These are phyloP conservation scores for Vitrella brassicaformis DNA, from an alignment of 73 alveolate genomes.

Conservation along the genomic window DNA sequence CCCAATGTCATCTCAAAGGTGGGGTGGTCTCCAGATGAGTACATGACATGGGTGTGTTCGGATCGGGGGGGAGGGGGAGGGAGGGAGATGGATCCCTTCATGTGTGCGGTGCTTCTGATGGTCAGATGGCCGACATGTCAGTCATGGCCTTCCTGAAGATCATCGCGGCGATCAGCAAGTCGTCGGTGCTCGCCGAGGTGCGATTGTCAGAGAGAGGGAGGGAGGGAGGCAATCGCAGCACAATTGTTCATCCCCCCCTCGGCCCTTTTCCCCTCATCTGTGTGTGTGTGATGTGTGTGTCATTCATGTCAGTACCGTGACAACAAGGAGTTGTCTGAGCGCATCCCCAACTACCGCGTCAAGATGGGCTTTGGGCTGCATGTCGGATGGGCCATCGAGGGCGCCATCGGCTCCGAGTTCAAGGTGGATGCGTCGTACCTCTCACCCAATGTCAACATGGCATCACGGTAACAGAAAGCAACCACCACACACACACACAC, in stretches of 20 bases:
- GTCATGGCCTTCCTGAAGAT: constrained; percentile 72
- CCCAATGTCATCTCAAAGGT: neutral
- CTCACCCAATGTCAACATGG: constrained; percentile 49
- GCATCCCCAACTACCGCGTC: constrained; percentile 44
- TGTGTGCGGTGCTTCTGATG: neutral
- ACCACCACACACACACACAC: too few relatives aligned
- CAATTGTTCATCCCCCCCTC: too few relatives aligned
- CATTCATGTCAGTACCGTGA: neutral
- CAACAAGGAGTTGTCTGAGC: neutral
- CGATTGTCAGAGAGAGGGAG: too few relatives aligned
- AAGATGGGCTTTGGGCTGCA: constrained; percentile 59
- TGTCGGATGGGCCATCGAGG: constrained; percentile 68
- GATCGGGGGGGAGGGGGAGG: too few relatives aligned
- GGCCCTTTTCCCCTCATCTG: too few relatives aligned
- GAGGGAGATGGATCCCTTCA: too few relatives aligned
- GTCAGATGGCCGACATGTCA: constrained; percentile 66
- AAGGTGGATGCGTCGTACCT: constrained; percentile 57
- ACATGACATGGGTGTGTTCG: too few relatives aligned
- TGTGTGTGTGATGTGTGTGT: too few relatives aligned
- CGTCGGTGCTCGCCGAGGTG: neutral
- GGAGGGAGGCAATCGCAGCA: too few relatives aligned
- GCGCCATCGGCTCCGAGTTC: constrained; percentile 58
- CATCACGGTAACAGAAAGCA: constrained; percentile 5
- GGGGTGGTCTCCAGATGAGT: too few relatives aligned
- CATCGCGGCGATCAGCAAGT: constrained; percentile 12